phyloP scores from a whole-genome alignment of 1,284 basidiomycete genomes.

The Inonotus hispidus region DNA sequence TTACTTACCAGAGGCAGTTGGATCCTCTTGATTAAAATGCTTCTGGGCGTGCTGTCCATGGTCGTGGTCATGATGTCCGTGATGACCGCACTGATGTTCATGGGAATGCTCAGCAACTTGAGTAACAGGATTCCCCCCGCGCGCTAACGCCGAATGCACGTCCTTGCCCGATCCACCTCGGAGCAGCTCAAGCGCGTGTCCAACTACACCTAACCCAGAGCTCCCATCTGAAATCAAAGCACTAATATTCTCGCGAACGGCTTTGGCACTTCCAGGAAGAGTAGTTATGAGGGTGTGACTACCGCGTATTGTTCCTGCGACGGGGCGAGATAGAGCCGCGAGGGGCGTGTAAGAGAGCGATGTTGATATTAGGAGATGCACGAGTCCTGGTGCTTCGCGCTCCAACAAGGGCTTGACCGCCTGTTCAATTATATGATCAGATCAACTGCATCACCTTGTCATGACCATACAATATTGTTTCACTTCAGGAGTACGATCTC shows the following conservation, averaged over 20 bases:
- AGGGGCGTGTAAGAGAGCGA: constrained; percentile 74
- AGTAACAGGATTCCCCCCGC: constrained; percentile 20
- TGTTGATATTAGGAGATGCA: constrained; percentile 64
- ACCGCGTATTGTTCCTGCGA: constrained; percentile 60
- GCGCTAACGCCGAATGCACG: constrained; percentile 45
- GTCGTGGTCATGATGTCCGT: constrained; percentile 30
- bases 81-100: constrained; percentile 9
- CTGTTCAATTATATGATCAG: constrained; percentile 32
- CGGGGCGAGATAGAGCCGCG: constrained; percentile 75
- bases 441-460: neutral
- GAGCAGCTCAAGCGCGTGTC: constrained; percentile 74
- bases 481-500: constrained; percentile 82
- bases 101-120: constrained; percentile 24
- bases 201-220: constrained; percentile 42
- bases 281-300: constrained; percentile 66
- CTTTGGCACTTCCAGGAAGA: constrained; percentile 81
- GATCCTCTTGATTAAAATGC: constrained; percentile 17
- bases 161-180: constrained; percentile 60
- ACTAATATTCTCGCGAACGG: constrained; percentile 73
- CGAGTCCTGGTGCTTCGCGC: constrained; percentile 72
- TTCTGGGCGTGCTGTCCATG: constrained; percentile 43
- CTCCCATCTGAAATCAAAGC: constrained; percentile 40
- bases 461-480: constrained; percentile 1
- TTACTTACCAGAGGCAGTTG: constrained; percentile 14
- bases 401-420: constrained; percentile 69